phyloP scores from a whole-genome alignment of 768 basidiomycete species.

The Naganishia antarctica region DNA sequence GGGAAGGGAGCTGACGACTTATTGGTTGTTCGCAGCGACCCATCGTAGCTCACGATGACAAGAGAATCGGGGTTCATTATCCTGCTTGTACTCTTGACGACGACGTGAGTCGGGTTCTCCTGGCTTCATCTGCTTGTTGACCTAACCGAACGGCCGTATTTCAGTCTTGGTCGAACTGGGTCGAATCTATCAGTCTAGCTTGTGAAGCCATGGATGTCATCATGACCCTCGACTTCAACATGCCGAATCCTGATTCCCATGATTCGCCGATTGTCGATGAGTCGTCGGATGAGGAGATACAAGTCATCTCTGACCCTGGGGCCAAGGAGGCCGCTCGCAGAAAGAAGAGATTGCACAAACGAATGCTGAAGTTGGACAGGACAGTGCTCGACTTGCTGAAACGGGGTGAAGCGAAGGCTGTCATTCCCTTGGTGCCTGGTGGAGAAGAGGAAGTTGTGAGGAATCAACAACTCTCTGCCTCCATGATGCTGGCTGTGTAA shows the following conservation, averaged over 20 bases:
- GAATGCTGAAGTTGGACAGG: slow-evolving; percentile 38
- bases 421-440: slow-evolving; percentile 46
- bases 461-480: slow-evolving; percentile 45
- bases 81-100: slow-evolving; percentile 39
- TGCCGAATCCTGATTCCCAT: slow-evolving; percentile 21
- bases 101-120: slow-evolving; percentile 19
- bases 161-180: slow-evolving; percentile 43
- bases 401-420: slow-evolving; percentile 36
- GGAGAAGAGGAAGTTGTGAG: slow-evolving; percentile 47
- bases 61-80: slow-evolving; percentile 40
- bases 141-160: background rate
- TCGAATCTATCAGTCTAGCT: slow-evolving; percentile 37
- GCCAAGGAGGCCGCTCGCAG: slow-evolving; percentile 12
- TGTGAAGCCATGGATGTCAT: slow-evolving; percentile 39
- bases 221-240: slow-evolving; percentile 39
- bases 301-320: slow-evolving; percentile 3
- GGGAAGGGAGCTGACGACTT: background rate
- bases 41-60: slow-evolving; percentile 40
- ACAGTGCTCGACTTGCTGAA: slow-evolving; percentile 40
- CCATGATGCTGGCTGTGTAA: slow-evolving; percentile 42
- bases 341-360: slow-evolving; percentile 24
- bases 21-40: slow-evolving; percentile 28
- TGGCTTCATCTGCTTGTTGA: background rate
- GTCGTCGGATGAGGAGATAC: slow-evolving; percentile 23
- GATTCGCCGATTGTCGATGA: background rate